A percentile compares a stretch with the other conserved stretches of the same genome.
Evolutionary conservation across 2,329 filamentous ascomycete genomes (phyloP).

Genomic region (Periconia digitata): DNA sequence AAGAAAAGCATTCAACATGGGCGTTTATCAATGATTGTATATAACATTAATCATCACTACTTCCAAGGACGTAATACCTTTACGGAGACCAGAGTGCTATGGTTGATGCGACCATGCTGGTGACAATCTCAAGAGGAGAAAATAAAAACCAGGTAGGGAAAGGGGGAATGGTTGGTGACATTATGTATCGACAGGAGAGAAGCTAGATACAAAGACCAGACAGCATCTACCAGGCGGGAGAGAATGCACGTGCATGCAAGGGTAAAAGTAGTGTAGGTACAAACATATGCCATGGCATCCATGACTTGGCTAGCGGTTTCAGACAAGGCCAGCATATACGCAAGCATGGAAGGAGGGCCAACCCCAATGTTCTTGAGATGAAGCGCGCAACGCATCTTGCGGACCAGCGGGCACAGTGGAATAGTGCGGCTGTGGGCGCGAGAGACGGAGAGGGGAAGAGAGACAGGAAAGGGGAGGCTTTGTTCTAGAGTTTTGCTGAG

Average conservation of each 20-base stretch:
- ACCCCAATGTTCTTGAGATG: conserved; percentile 6
- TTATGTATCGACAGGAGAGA: no score
- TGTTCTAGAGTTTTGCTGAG: conserved; percentile 3
- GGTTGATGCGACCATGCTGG: no score
- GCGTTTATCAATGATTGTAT: not conserved
- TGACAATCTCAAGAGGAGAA: no score
- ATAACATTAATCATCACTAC: not conserved
- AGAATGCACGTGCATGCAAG: no score
- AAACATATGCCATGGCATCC: not conserved
- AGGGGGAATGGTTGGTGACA: no score
- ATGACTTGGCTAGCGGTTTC: conserved; percentile 9
- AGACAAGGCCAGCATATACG: conserved; percentile 2
- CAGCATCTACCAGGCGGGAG: no score
- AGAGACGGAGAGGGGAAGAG: not conserved
- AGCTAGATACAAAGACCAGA: no score
- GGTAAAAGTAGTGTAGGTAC: not conserved
- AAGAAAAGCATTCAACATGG: conserved; percentile 4
- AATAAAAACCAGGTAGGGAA: no score
- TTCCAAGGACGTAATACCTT: not conserved
- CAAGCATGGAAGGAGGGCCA: conserved; percentile 8
- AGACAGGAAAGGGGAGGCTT: conserved; percentile 1
- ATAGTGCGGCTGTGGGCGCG: not conserved
- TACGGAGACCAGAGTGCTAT: no score
- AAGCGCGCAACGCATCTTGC: conserved; percentile 15
- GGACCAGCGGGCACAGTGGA: no score